Conservation (phyloP, 306 rosid species). For the Spatholobus suberectus region DNA sequence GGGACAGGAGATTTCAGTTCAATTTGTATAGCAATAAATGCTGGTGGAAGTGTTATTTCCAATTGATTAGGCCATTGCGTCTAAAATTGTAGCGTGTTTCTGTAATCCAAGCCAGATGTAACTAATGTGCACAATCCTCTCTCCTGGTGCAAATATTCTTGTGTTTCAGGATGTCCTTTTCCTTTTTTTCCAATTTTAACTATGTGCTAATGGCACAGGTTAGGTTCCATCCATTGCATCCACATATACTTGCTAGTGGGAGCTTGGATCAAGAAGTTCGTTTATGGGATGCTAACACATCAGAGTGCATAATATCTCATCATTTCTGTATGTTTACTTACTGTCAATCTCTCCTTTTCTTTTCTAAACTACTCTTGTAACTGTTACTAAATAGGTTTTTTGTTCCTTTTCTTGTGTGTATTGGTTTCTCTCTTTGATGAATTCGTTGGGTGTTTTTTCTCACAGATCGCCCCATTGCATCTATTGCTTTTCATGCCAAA, state of each 20-base stretch:
- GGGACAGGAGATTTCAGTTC: not conserved
- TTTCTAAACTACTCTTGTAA: slow-evolving; percentile 31
- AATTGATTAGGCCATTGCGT: not conserved
- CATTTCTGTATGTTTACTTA: slow-evolving; percentile 76
- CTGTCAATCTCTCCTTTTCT: not conserved
- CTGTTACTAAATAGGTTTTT: slow-evolving; percentile 26
- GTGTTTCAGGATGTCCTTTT: not conserved
- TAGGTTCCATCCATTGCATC: slow-evolving; percentile 91
- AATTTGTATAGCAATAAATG: not conserved
- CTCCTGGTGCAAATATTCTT: not conserved
- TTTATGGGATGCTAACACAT: slow-evolving; percentile 89
- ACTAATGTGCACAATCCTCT: not conserved
- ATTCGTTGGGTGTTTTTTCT: slow-evolving; percentile 31
- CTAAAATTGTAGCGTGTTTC: not conserved
- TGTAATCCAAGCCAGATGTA: not conserved
- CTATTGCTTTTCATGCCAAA: slow-evolving; percentile 94
- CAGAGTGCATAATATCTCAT: slow-evolving; percentile 86
- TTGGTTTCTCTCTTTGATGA: slow-evolving; percentile 10
- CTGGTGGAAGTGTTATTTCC: slow-evolving; percentile 1
- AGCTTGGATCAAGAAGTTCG: slow-evolving; percentile 99
- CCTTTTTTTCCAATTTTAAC: slow-evolving; percentile 14
- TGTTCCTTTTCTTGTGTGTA: slow-evolving; percentile 25
- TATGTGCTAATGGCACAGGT: slow-evolving; percentile 67
- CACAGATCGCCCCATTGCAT: slow-evolving; percentile 93
- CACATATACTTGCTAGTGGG: slow-evolving; percentile 97